Base-by-base conservation (phyloP, 495 filamentous ascomycete species). In the Penicillium psychrofluorescens region DNA sequence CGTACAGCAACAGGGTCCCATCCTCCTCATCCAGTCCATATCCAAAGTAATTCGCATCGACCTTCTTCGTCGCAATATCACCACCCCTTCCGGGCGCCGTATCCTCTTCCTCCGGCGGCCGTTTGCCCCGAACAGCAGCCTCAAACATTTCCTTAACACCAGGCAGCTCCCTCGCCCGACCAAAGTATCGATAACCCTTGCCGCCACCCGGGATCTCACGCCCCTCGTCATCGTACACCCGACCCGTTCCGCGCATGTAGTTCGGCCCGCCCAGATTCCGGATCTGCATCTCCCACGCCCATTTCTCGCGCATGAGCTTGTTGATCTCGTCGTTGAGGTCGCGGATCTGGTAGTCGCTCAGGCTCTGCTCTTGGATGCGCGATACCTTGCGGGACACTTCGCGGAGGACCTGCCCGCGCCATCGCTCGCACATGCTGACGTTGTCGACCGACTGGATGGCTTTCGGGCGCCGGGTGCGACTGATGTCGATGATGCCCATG, bases 311-410 rank as follows among this genome's bases (percentile, higher is more conserved):
- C 86, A 98, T 95, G 39, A 94, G 78, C 67, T 95, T 95, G 71
- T 98, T 98, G 75, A 98, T 95, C 69, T 98, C 94, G 66, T 98
- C 92, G 67, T 98, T 98, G 52, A 98, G 74, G 64, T 98, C 92
- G 46, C 92, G 84, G 67, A 98, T 90, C 71, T 97, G 92, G 71
- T 83, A 96, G 72, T 98, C 92, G 66, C 81, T 86, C 11, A 97
- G 76, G 28, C 83, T 83, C 7, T 74, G 65, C 51, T 97, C 94
- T 62, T 97, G 92, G 71, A 98, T 97, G 54, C 88, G 85, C 37
- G 88, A 83, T 14, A 97, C 87, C 65, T 97, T 97, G 62, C 92
- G 88, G 44, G 86, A 92, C 61, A 98, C 87, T 59, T 98, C 92
- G 61, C 95, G 95, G 36, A 98, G 84, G 29, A 95, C 90, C 56